Evolutionary conservation across 2,329 filamentous ascomycete species (phyloP), one percentile per base, ranked within the genome.

Genomic region (Pseudogymnoascus sp.): DNA sequence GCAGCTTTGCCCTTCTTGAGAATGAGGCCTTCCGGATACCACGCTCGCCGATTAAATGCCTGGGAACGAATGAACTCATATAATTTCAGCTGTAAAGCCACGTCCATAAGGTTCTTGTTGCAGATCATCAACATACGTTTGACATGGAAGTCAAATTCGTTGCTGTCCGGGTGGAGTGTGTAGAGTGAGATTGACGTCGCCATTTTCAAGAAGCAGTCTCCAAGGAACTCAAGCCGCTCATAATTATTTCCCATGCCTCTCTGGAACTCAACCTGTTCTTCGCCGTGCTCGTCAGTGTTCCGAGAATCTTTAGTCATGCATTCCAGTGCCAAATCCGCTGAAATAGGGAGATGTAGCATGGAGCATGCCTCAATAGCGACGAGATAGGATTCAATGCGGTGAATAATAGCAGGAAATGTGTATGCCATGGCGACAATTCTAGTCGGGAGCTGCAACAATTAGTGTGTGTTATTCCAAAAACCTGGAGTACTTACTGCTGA

Each of bases 161-260:
- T 86, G 66, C 89, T 85, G 60, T 90, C 84, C 0, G 92, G 91
- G 19, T 90, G 86, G 28, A 86, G 82, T 0, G 89, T 88, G 73
- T 90, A 98, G 0, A 96, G 80, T 0, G 92, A 87, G 62, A 99
- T 92, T 0, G 93, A 93, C 0, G 93, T 97, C 10, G 90, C 91
- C 87, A 97, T 93, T 76, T 99, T 99, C 65, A 99, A 81, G 71
- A 97, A 96, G 36, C 89, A 90, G 74, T 99, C 95, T 0, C 95
- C 95, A 1, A 98, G 81, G 65, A 97, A 96, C 71, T 99, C 95
- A 0, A 98, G 81, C 11, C 95, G 85, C 75, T 99, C 95, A 71
- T 99, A 99, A 70, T 98, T 98, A 41, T 88, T 88, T 1, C 92
- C 92, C 92, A 96, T 96, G 2, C 92, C 93, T 60, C 83, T 80